Conservation (phyloP, 345 rosid species). For the Pugionium dolabratum region DNA sequence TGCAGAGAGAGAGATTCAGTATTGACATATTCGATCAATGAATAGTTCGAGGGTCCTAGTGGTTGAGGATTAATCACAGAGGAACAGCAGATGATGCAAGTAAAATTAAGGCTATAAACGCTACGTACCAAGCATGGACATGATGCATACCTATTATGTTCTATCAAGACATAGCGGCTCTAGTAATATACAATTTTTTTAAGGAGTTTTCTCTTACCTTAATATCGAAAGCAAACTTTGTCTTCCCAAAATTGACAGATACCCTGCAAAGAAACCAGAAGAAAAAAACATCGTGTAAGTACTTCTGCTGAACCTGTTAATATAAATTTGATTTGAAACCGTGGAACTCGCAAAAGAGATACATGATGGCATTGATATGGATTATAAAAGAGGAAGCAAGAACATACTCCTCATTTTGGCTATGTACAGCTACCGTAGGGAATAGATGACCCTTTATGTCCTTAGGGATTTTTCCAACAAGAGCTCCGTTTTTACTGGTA, state of each 20-base stretch:
- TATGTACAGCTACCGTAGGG: slow-evolving; percentile 94
- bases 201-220: slow-evolving; percentile 54
- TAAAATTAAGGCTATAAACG: too few species aligned
- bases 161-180: slow-evolving; percentile 3
- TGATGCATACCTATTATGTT: too few species aligned
- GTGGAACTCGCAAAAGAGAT: slow-evolving; percentile 12
- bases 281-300: slow-evolving; percentile 27
- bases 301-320: slow-evolving; percentile 14
- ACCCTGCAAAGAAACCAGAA: slow-evolving; percentile 74
- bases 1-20: slow-evolving; percentile 2
- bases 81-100: too few species aligned
- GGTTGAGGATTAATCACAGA: too few species aligned
- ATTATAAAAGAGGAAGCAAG: slow-evolving; percentile 27
- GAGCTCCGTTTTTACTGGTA: slow-evolving; percentile 75
- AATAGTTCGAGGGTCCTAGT: too few species aligned
- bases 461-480: slow-evolving; percentile 69
- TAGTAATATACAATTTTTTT: background rate
- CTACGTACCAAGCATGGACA: too few species aligned
- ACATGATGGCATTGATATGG: background rate
- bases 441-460: slow-evolving; percentile 69
- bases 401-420: slow-evolving; percentile 95
- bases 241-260: slow-evolving; percentile 86
- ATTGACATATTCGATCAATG: too few species aligned
- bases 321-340: slow-evolving; percentile 11
- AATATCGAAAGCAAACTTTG: slow-evolving; percentile 72